phyloP scores from a whole-genome alignment of 768 basidiomycete genomes.

The Lactifluus piperatus region DNA sequence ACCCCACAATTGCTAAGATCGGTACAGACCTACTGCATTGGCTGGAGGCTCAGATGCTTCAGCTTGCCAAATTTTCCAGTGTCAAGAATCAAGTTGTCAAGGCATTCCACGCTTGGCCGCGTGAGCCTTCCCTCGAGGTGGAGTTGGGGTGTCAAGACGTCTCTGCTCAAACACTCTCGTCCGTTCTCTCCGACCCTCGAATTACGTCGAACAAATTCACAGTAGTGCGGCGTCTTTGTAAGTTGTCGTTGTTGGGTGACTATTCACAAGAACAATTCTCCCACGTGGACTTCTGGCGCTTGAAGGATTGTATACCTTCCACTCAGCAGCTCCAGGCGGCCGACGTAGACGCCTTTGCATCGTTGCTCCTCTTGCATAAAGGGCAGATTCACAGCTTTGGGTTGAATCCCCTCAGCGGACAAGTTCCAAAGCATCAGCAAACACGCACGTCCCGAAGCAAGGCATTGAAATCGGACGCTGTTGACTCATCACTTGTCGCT shows the following conservation, averaged over 20 bases:
- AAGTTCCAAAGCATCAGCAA: slow-evolving; percentile 34
- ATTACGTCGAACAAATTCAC: slow-evolving; percentile 71
- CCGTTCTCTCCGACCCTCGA: slow-evolving; percentile 48
- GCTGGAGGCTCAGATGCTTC: slow-evolving; percentile 48
- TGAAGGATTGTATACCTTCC: slow-evolving; percentile 69
- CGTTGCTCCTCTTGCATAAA: slow-evolving; percentile 47
- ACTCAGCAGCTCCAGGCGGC: slow-evolving; percentile 45
- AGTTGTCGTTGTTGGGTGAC: slow-evolving; percentile 33
- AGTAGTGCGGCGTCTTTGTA: slow-evolving; percentile 55
- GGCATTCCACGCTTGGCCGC: slow-evolving; percentile 72
- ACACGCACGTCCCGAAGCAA: slow-evolving; percentile 10
- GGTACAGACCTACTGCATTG: slow-evolving; percentile 48
- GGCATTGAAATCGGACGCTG: slow-evolving; percentile 24
- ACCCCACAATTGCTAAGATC: slow-evolving; percentile 26
- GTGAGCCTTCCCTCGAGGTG: slow-evolving; percentile 43
- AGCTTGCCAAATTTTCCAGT: slow-evolving; percentile 32
- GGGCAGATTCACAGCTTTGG: slow-evolving; percentile 58
- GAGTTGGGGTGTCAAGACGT: slow-evolving; percentile 38
- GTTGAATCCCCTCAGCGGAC: slow-evolving; percentile 38
- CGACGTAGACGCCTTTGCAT: slow-evolving; percentile 66
- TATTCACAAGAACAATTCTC: slow-evolving; percentile 42
- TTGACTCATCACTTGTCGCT: slow-evolving; percentile 21
- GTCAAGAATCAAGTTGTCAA: slow-evolving; percentile 38
- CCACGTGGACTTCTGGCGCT: slow-evolving; percentile 67
- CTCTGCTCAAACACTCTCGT: slow-evolving; percentile 39